These are phyloP conservation scores for Dentipellis sp. DNA, from an alignment of 768 basidiomycete genomes.

Conservation along the genomic window DNA sequence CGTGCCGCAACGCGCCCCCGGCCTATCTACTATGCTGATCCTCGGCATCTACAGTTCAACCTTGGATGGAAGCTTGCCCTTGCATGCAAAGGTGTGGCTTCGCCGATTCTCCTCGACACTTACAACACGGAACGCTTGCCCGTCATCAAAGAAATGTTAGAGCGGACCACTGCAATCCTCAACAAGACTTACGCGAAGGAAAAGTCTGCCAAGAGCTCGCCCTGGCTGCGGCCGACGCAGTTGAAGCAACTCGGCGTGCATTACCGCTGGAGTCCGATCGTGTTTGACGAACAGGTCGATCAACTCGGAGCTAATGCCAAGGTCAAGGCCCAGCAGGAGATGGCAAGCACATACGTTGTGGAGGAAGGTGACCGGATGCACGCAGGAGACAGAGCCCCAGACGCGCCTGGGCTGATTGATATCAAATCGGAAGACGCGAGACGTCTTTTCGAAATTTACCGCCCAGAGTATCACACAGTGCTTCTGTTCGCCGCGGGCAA, in stretches of 20 bases:
- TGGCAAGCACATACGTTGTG: not conserved
- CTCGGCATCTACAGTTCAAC: too few relatives aligned
- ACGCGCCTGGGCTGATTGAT: slow-evolving; percentile 6
- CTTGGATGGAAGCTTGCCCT: slow-evolving; percentile 14
- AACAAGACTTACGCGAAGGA: not conserved
- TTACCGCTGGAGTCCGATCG: slow-evolving; percentile 12
- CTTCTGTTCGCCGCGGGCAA: slow-evolving; percentile 1
- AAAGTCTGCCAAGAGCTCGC: not conserved
- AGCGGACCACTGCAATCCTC: slow-evolving; percentile 4
- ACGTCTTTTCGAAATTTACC: slow-evolving; percentile 9
- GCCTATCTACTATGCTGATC: too few relatives aligned
- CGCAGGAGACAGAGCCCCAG: slow-evolving; percentile 14
- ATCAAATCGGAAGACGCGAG: not conserved
- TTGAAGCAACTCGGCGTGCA: slow-evolving; percentile 10
- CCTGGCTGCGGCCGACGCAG: not conserved
- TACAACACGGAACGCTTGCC: slow-evolving; percentile 14
- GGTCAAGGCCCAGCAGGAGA: not conserved
- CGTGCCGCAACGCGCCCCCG: not conserved
- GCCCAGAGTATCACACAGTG: slow-evolving; percentile 9
- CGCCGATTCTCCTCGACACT: slow-evolving; percentile 7
- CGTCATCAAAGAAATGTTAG: slow-evolving; percentile 12
- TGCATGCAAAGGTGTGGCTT: slow-evolving; percentile 5
- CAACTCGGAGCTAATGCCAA: not conserved
- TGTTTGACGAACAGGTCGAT: slow-evolving; percentile 5
- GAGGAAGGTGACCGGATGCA: not conserved